Evolutionary conservation across 306 rosid genomes (phyloP).

Genomic region (Lathyrus sativus): DNA sequence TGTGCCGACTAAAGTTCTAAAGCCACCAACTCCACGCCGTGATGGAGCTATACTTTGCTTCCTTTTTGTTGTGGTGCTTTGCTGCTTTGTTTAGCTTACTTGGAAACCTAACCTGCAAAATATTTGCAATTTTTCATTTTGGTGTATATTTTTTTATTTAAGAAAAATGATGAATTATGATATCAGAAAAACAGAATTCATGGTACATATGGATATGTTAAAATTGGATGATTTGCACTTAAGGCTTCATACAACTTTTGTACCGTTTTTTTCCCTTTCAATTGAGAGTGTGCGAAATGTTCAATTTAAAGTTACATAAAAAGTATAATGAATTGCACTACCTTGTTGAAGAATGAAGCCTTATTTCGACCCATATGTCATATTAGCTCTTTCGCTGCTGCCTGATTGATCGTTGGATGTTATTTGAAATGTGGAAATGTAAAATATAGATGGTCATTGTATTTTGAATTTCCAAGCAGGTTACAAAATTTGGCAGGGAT

Average conservation of each 20-base stretch:
- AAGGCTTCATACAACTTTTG: constrained; percentile 27
- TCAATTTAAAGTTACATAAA: constrained; percentile 21
- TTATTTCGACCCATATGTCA: constrained; percentile 15
- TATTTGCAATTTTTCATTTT: constrained; percentile 26
- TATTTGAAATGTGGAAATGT: constrained; percentile 33
- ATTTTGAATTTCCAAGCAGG: constrained; percentile 59
- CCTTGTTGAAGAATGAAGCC: constrained; percentile 27
- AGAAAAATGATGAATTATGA: constrained; percentile 22
- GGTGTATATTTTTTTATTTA: constrained; percentile 13
- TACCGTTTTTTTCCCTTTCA: constrained; percentile 10
- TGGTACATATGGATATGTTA: constrained; percentile 21
- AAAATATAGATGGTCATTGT: constrained; percentile 36
- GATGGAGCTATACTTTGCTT: constrained; percentile 14
- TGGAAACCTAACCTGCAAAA: constrained; percentile 27
- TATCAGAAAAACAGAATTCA: constrained; percentile 18
- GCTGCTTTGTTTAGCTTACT: constrained; percentile 24
- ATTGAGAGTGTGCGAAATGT: constrained; percentile 19
- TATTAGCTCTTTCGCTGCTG: constrained; percentile 28
- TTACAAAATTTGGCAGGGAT: constrained; percentile 93
- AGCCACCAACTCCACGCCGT: background rate
- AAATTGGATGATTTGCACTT: constrained; percentile 9
- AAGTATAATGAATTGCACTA: constrained; percentile 28
- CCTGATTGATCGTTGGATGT: constrained; percentile 23
- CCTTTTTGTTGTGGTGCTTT: constrained; percentile 8
- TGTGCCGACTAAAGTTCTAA: constrained; percentile 26